Evolutionary conservation across 768 basidiomycete species (phyloP), one percentile per base, ranked within the genome.

Genomic region (Pleurotus platypus): DNA sequence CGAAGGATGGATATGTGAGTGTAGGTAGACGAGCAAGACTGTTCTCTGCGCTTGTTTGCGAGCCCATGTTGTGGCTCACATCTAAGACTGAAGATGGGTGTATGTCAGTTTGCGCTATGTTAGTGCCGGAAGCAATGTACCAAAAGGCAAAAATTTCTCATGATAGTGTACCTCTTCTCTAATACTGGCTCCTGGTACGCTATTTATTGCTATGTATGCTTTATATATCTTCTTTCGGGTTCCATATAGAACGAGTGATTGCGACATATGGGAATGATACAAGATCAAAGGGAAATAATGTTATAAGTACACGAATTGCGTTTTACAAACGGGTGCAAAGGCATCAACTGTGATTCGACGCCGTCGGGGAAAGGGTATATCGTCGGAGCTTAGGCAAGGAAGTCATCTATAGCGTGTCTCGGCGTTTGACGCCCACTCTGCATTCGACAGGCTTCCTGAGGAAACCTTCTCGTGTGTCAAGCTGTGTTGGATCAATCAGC

Each of bases 381-480:
- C 30, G 30, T 35, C 12, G 30, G 11, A 7, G 30, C 30, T 9
- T 9, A 11, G 7, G 24, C 30, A 11, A 11, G 2, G 30, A 35
- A 35, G 11, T 35, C 30, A 35, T 11, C 42, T 39, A 54, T 39
- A 54, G 9, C 15, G 51, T 54, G 20, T 83, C 78, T 56, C 90
- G 78, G 46, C 85, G 80, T 68, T 78, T 84, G 64, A 94, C 80
- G 20, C 91, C 90, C 45, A 94, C 85, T 54, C 67, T 73, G 65
- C 91, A 93, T 16, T 71, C 75, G 27, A 89, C 69, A 0, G 92
- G 92, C 74, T 94, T 95, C 62, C 93, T 77, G 60, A 95, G 73
- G 75, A 96, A 95, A 2, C 94, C 94, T 72, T 96, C 93, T 13
- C 83, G 75, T 1, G 87, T 92, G 38, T 82, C 76, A 55, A 94